Conservation (phyloP, 2,329 filamentous ascomycete species). For the Fusarium praegraminearum region DNA sequence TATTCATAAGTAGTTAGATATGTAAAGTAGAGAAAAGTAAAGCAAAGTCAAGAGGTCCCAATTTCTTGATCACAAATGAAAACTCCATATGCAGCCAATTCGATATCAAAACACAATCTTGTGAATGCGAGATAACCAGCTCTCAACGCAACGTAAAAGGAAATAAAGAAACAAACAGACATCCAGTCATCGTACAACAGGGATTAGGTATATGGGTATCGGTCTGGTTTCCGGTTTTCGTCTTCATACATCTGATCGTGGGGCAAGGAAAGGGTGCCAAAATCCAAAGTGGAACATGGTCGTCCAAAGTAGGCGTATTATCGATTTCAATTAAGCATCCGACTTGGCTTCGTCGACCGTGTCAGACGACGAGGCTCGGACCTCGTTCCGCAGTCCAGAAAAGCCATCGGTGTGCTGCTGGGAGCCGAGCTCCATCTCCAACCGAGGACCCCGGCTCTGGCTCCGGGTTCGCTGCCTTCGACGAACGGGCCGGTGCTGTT, state of each 20-base stretch:
- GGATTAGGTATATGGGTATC: slow-evolving; percentile 34
- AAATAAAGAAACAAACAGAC: slow-evolving; percentile 12
- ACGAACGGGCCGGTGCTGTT: slow-evolving; percentile 48
- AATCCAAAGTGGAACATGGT: slow-evolving; percentile 1
- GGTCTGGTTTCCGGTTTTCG: slow-evolving; percentile 31
- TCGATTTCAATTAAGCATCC: slow-evolving; percentile 24
- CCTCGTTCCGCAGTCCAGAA: slow-evolving; percentile 53
- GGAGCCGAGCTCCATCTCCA: slow-evolving; percentile 48
- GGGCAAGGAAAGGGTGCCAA: slow-evolving; percentile 1
- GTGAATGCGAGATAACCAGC: slow-evolving; percentile 38
- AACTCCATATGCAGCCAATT: slow-evolving; percentile 12
- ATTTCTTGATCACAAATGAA: slow-evolving; percentile 14
- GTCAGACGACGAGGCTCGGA: slow-evolving; percentile 47
- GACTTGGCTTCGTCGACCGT: slow-evolving; percentile 34
- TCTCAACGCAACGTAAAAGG: slow-evolving; percentile 15
- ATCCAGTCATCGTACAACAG: slow-evolving; percentile 34
- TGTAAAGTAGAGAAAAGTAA: background rate
- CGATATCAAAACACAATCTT: slow-evolving; percentile 24
- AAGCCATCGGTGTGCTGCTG: slow-evolving; percentile 46
- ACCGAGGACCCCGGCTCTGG: slow-evolving; percentile 52
- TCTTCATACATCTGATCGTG: slow-evolving; percentile 7
- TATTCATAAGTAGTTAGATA: slow-evolving; percentile 3
- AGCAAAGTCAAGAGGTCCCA: slow-evolving; percentile 5
- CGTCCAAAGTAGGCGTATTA: background rate
- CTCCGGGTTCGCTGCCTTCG: slow-evolving; percentile 56